Percentiles rank a stretch among this genome's conserved stretches.
Conservation (phyloP, 2,329 filamentous ascomycete species). For the Juglanconis juglandina region DNA sequence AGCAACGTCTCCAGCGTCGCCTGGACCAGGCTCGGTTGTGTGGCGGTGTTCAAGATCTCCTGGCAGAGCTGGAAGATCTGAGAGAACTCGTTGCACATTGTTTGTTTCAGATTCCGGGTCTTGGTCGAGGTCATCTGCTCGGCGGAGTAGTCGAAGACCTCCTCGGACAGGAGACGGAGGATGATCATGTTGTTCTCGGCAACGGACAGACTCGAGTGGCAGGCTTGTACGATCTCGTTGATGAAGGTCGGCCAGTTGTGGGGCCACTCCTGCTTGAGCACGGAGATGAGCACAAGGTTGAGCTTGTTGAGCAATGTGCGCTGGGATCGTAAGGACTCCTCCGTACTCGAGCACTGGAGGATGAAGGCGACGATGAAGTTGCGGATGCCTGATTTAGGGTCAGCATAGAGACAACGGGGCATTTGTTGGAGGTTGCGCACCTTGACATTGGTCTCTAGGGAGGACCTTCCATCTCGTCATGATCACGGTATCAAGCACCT, state of each 20-base stretch:
- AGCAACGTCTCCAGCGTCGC: conserved; percentile 95
- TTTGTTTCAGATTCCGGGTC: conserved; percentile 93
- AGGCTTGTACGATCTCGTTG: conserved; percentile 97
- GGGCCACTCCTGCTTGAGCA: conserved; percentile 97
- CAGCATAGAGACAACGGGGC: conserved; percentile 12
- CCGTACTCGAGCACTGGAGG: conserved; percentile 84
- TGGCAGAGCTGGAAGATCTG: conserved; percentile 97
- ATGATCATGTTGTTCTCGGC: conserved; percentile 99
- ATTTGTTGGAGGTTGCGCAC: conserved; percentile 42
- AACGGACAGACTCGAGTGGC: conserved; percentile 90
- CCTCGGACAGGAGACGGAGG: conserved; percentile 88
- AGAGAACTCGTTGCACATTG: conserved; percentile 98
- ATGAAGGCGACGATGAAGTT: conserved; percentile 99
- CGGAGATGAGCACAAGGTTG: conserved; percentile 93
- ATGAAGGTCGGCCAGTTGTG: conserved; percentile 99
- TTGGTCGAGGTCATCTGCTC: conserved; percentile 99
- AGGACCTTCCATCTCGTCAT: conserved; percentile 99
- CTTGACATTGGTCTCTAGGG: conserved; percentile 92
- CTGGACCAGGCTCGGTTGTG: conserved; percentile 81
- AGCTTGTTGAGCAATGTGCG: conserved; percentile 95
- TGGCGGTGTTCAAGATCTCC: conserved; percentile 87
- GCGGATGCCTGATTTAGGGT: conserved; percentile 69
- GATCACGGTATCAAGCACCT: conserved; percentile 97
- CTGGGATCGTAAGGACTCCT: conserved; percentile 80
- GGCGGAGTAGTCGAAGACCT: conserved; percentile 97